These are phyloP conservation scores for Papiliotrema flavescens DNA, from an alignment of 1,284 basidiomycete genomes.

Conservation along the genomic window DNA sequence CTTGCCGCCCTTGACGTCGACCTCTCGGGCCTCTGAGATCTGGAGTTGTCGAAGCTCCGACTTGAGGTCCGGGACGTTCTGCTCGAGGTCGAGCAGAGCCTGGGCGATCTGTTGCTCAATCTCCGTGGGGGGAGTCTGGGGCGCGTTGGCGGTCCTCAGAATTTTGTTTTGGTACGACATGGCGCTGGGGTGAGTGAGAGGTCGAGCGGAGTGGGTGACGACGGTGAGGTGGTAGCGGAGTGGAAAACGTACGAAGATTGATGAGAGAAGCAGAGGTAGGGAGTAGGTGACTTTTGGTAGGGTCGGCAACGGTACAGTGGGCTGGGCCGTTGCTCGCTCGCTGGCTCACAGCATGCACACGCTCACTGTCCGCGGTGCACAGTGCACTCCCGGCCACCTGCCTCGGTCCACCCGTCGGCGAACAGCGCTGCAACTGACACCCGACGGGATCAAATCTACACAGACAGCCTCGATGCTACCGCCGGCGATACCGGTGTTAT, in stretches of 20 bases:
- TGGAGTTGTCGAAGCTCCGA: slow-evolving; percentile 90
- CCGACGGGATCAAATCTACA: neutral
- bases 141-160: slow-evolving; percentile 92
- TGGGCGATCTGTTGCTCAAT: slow-evolving; percentile 90
- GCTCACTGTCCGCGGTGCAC: no score
- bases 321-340: no score
- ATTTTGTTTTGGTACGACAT: slow-evolving; percentile 64
- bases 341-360: no score
- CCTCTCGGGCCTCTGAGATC: slow-evolving; percentile 96
- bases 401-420: no score
- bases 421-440: no score
- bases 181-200: neutral
- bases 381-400: no score
- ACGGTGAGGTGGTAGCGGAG: neutral
- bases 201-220: neutral
- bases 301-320: no score
- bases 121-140: slow-evolving; percentile 82
- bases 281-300: no score
- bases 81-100: slow-evolving; percentile 95
- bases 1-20: slow-evolving; percentile 98
- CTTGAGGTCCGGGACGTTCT: slow-evolving; percentile 98
- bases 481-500: neutral
- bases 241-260: neutral
- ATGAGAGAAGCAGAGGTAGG: no score
- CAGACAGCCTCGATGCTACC: no score